These are phyloP conservation scores for Peronospora tabacina DNA, from an alignment of 352 stramenopile genomes.

Conservation along the genomic window DNA sequence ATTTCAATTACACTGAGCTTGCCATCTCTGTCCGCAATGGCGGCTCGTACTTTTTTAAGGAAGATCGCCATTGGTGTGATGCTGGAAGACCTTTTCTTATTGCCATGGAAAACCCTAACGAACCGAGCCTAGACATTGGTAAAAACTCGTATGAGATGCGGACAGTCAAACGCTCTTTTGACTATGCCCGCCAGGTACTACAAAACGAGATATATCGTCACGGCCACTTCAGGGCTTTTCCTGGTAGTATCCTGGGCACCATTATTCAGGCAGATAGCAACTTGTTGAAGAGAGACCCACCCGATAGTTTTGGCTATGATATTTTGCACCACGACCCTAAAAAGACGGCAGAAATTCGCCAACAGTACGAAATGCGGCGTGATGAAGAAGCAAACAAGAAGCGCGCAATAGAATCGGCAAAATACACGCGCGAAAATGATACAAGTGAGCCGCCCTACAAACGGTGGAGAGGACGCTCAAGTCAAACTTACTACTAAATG, in stretches of 20 bases:
- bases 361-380: constrained; percentile 55
- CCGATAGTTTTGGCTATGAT: constrained; percentile 56
- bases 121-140: constrained; percentile 87
- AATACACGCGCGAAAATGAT: constrained; percentile 21
- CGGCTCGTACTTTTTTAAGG: constrained; percentile 91
- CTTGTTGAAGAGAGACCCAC: constrained; percentile 48
- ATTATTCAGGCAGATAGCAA: constrained; percentile 69
- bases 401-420: constrained; percentile 17
- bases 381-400: constrained; percentile 58
- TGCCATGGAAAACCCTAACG: constrained; percentile 92
- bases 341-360: constrained; percentile 52
- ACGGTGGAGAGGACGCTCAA: constrained; percentile 50
- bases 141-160: constrained; percentile 90
- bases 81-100: constrained; percentile 77
- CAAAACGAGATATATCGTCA: constrained; percentile 65
- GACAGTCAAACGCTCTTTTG: constrained; percentile 87
- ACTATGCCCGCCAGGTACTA: constrained; percentile 70
- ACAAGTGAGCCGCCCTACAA: constrained; percentile 42
- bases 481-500: constrained; percentile 26
- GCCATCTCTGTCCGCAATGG: constrained; percentile 90
- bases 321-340: constrained; percentile 62
- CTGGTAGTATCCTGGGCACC: constrained; percentile 62
- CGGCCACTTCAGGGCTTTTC: constrained; percentile 51
- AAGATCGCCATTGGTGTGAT: constrained; percentile 62
- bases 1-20: constrained; percentile 91